A percentile compares a stretch with the other conserved stretches of the same genome.
Conservation (phyloP, 805 yeast genomes). For the Geotrichum ghanense region DNA sequence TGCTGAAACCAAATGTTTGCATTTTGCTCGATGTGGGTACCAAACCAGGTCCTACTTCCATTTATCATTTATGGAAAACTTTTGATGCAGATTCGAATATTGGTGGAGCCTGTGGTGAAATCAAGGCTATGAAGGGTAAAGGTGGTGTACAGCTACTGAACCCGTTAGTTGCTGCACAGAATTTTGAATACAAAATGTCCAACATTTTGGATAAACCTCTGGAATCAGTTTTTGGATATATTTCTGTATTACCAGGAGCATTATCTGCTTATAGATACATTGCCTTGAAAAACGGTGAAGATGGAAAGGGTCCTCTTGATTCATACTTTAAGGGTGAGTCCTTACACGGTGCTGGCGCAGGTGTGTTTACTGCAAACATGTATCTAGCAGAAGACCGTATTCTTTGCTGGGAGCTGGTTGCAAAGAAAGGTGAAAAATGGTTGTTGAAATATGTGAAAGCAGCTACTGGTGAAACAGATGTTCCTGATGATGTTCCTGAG, state of each 20-base stretch:
- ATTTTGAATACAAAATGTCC: slow-evolving; percentile 95
- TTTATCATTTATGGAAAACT: slow-evolving; percentile 94
- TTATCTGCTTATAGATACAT: slow-evolving; percentile 86
- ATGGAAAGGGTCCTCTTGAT: slow-evolving; percentile 84
- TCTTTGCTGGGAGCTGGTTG: slow-evolving; percentile 90
- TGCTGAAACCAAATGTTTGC: slow-evolving; percentile 82
- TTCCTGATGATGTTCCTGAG: slow-evolving; percentile 89
- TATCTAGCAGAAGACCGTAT: slow-evolving; percentile 95
- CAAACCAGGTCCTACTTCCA: slow-evolving; percentile 75
- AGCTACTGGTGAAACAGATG: slow-evolving; percentile 95
- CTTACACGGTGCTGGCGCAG: slow-evolving; percentile 45
- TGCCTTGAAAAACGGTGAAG: slow-evolving; percentile 74
- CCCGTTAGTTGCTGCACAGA: slow-evolving; percentile 92
- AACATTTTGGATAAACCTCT: slow-evolving; percentile 90
- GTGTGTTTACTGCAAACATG: slow-evolving; percentile 93
- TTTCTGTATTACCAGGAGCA: slow-evolving; percentile 91
- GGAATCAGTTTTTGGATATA: slow-evolving; percentile 87
- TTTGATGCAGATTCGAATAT: slow-evolving; percentile 93
- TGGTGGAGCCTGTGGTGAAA: slow-evolving; percentile 99
- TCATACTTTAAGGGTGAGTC: slow-evolving; percentile 87
- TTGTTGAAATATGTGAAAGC: slow-evolving; percentile 82
- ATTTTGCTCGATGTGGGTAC: slow-evolving; percentile 95
- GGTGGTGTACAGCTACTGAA: slow-evolving; percentile 71
- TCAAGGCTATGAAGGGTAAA: slow-evolving; percentile 88
- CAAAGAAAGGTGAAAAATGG: slow-evolving; percentile 76